Evolutionary conservation across 1,284 basidiomycete genomes (phyloP), one percentile per base, ranked within the genome.

Genomic region (Polyporus tsugae): DNA sequence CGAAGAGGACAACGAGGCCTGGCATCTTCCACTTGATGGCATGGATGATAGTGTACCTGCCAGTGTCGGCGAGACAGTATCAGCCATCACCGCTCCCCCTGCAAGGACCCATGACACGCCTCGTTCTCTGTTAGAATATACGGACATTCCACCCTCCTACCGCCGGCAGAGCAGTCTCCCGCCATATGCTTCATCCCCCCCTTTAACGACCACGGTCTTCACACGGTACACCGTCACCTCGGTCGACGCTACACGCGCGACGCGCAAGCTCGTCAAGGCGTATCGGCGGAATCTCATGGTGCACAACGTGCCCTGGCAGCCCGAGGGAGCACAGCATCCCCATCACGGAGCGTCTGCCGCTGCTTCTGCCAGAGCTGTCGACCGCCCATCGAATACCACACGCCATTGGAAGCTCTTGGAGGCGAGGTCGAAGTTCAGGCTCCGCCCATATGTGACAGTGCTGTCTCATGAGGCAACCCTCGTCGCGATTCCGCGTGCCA

Each of bases 321-420:
- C 25, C 11, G 25, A 22, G 25, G 6, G 25, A 6, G 52, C 52
- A 53, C 52, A 33, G 25, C 49, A 29, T 53, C 25, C 6, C 3
- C 22, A 13, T 13, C 52, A 33, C 6, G 52, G 52, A 33, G 5
- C 6, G 2, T 53, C 52, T 19, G 52, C 52, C 29, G 52, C 52
- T 2, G 52, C 52, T 9, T 29, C 52, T 9, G 52, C 52, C 13
- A 53, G 25, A 17, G 52, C 13, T 13, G 29, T 33, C 29, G 52
- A 53, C 13, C 52, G 52, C 3, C 52, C 52, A 17, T 53, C 52
- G 29, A 53, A 53, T 9, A 7, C 11, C 15, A 2, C 29, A 1
- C 52, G 29, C 6, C 52, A 53, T 53, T 53, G 52, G 52, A 53
- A 33, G 52, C 29, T 53, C 52, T 9, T 53, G 29, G 52, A 53